These are phyloP conservation scores for Alnus glutinosa DNA, from an alignment of 306 rosid genomes.

Conservation along the genomic window DNA sequence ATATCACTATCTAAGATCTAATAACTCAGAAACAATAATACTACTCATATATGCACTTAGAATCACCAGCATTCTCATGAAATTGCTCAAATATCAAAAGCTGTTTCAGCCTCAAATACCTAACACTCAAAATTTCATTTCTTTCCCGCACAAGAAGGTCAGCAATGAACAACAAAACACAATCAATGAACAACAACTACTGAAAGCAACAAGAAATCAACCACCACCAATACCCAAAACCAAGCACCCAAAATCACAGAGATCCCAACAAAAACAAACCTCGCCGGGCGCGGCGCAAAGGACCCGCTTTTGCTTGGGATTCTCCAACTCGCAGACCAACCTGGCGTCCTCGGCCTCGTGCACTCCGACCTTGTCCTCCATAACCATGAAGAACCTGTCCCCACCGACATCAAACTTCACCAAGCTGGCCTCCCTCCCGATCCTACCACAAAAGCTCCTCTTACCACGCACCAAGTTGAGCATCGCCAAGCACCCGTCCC, in stretches of 20 bases:
- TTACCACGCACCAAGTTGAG: conserved; percentile 77
- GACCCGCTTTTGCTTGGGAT: conserved; percentile 42
- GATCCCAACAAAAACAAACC: conserved; percentile 39
- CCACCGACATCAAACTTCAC: conserved; percentile 56
- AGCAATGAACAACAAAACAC: neutral
- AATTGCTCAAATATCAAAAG: neutral
- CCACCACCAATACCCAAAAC: neutral
- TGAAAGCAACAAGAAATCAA: neutral
- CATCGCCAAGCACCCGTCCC: conserved; percentile 75
- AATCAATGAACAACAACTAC: neutral
- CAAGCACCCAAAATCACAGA: neutral
- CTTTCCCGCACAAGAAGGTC: neutral
- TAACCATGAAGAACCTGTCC: conserved; percentile 65
- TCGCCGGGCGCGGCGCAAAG: conserved; percentile 62
- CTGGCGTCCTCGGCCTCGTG: conserved; percentile 86
- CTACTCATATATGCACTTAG: neutral
- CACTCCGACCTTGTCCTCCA: conserved; percentile 56
- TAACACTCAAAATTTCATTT: neutral
- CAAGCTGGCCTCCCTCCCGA: conserved; percentile 67
- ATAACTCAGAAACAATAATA: neutral
- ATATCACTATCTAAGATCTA: neutral
- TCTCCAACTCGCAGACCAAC: conserved; percentile 60
- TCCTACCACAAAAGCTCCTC: conserved; percentile 70
- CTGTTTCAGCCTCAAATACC: neutral
- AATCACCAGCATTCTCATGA: neutral